A percentile compares a stretch with the other conserved stretches of the same genome.
Evolutionary conservation across 129 eudicot species (phyloP).

Genomic region (Artemisia annua): DNA sequence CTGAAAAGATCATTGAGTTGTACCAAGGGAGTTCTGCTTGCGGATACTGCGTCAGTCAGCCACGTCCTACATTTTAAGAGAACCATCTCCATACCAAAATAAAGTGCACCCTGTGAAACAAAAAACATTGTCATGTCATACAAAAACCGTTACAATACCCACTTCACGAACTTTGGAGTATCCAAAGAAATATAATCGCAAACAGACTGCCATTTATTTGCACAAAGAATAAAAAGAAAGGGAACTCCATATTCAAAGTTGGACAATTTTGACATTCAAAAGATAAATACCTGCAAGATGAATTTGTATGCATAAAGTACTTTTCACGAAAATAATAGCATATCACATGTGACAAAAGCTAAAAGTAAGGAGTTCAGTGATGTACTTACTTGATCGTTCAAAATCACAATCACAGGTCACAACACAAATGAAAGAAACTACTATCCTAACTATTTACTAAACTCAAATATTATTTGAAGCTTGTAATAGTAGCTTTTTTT

Average conservation of each 20-base stretch:
- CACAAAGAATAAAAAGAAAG: background rate
- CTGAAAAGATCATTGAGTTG: conserved; percentile 51
- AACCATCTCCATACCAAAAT: conserved; percentile 74
- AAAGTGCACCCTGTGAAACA: conserved; percentile 63
- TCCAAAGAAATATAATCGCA: conserved; percentile 3
- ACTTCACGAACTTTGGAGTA: conserved; percentile 2
- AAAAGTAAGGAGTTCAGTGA: background rate
- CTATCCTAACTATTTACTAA: too few species aligned
- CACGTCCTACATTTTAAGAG: conserved; percentile 57
- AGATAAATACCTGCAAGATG: background rate
- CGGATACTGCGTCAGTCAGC: conserved; percentile 49
- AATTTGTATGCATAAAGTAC: background rate
- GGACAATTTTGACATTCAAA: background rate
- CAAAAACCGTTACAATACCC: background rate
- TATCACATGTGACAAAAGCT: background rate
- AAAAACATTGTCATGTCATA: background rate
- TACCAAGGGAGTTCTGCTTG: conserved; percentile 26
- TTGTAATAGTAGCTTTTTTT: too few species aligned
- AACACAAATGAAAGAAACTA: too few species aligned
- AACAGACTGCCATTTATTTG: conserved; percentile 6
- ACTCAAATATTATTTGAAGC: too few species aligned
- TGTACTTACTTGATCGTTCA: background rate
- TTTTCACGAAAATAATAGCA: conserved; percentile 5
- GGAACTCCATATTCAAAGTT: conserved; percentile 6
- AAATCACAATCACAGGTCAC: too few species aligned